Evolutionary conservation across 257 asterid species (phyloP).

Genomic region (Leptodermis oblonga): DNA sequence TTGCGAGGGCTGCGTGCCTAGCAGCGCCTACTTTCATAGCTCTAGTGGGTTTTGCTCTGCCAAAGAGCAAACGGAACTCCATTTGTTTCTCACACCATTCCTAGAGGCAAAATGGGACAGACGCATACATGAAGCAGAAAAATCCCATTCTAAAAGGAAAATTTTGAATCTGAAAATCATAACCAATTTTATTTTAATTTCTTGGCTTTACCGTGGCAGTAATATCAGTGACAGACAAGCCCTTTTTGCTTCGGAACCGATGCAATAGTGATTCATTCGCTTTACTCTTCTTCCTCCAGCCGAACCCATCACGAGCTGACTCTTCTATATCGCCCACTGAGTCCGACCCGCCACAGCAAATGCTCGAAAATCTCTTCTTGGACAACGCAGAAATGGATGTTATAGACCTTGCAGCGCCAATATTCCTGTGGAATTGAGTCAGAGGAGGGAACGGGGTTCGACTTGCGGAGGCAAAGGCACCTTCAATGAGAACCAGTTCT

Average conservation of each 20-base stretch:
- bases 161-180: neutral
- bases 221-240: conserved; percentile 74
- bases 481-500: conserved; percentile 81
- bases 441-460: conserved; percentile 23
- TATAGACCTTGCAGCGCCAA: conserved; percentile 34
- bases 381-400: conserved; percentile 49
- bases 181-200: neutral
- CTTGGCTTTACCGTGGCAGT: conserved; percentile 73
- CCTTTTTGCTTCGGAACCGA: conserved; percentile 59
- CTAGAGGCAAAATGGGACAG: conserved; percentile 25
- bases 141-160: neutral
- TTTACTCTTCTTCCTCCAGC: conserved; percentile 30
- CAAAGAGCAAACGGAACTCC: conserved; percentile 51
- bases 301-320: conserved; percentile 22
- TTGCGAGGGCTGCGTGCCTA: conserved; percentile 75
- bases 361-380: conserved; percentile 51
- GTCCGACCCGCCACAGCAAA: conserved; percentile 30
- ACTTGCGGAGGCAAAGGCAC: conserved; percentile 54
- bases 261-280: conserved; percentile 47
- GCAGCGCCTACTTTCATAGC: conserved; percentile 88
- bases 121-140: neutral
- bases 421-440: conserved; percentile 21
- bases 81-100: conserved; percentile 97
- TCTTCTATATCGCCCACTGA: conserved; percentile 64
- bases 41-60: conserved; percentile 51